Conservation (phyloP, 805 yeast genomes). For the Candida dendrica region DNA sequence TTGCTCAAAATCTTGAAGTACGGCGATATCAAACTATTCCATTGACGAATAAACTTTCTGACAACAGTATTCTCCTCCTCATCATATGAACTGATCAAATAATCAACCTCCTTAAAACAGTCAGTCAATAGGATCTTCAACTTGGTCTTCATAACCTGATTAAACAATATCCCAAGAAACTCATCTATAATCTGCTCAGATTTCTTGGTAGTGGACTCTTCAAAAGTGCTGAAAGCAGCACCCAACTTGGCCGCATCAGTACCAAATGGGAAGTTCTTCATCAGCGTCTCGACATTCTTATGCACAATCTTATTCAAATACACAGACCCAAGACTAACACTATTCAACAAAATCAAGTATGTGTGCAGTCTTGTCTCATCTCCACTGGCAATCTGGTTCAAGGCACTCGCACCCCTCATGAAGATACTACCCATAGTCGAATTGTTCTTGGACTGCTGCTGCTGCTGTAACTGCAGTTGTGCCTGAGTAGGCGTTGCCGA, state of each 20-base stretch:
- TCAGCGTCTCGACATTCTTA: conserved; percentile 23
- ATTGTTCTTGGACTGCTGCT: conserved; percentile 3
- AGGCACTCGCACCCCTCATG: conserved; percentile 36
- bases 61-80: conserved; percentile 29
- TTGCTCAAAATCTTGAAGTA: conserved; percentile 52
- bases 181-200: conserved; percentile 28
- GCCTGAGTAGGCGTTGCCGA: conserved; percentile 10
- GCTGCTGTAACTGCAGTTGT: conserved; percentile 9
- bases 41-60: conserved; percentile 49
- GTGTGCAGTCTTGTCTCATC: conserved; percentile 46
- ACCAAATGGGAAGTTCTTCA: conserved; percentile 31
- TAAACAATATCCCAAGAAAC: conserved; percentile 35
- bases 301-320: conserved; percentile 40
- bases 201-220: conserved; percentile 18
- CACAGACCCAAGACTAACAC: conserved; percentile 54
- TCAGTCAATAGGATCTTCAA: conserved; percentile 36
- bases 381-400: conserved; percentile 30
- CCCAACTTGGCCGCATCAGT: conserved; percentile 23
- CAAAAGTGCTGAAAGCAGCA: conserved; percentile 18
- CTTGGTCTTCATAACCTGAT: conserved; percentile 39
- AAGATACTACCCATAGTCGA: conserved; percentile 25
- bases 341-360: conserved; percentile 65
- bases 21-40: conserved; percentile 63
- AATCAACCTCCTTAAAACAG: conserved; percentile 24
- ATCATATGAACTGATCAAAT: conserved; percentile 20